phyloP scores from a whole-genome alignment of 768 basidiomycete species.

The Serendipita indica region DNA sequence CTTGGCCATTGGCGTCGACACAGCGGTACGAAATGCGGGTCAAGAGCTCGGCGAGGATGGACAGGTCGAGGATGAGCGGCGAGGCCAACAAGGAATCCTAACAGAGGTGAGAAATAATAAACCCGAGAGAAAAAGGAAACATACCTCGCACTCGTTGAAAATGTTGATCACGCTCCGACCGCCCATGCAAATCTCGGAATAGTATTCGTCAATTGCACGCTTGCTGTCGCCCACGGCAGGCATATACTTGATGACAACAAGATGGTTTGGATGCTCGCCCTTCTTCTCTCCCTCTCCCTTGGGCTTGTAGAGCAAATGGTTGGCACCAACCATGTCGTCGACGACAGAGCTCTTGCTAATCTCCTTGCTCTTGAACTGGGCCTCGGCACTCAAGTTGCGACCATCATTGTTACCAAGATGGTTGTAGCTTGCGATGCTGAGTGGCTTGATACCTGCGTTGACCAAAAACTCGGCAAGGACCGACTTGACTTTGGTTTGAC shows the following conservation, averaged over 20 bases:
- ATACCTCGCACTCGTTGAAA: slow-evolving; percentile 93
- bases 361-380: slow-evolving; percentile 96
- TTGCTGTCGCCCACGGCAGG: slow-evolving; percentile 95
- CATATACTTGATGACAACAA: slow-evolving; percentile 72
- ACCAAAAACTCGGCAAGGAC: slow-evolving; percentile 97
- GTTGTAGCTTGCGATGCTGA: slow-evolving; percentile 95
- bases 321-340: slow-evolving; percentile 94
- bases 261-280: slow-evolving; percentile 95
- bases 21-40: slow-evolving; percentile 81
- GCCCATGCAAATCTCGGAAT: slow-evolving; percentile 95
- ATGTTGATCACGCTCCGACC: slow-evolving; percentile 88
- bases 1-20: slow-evolving; percentile 26
- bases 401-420: slow-evolving; percentile 99
- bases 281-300: slow-evolving; percentile 40
- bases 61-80: slow-evolving; percentile 85
- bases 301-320: slow-evolving; percentile 79
- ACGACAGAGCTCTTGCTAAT: slow-evolving; percentile 95
- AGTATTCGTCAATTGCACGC: slow-evolving; percentile 98
- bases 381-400: slow-evolving; percentile 74
- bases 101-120: slow-evolving; percentile 12
- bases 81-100: slow-evolving; percentile 92
- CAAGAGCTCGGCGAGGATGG: slow-evolving; percentile 85
- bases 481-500: slow-evolving; percentile 94
- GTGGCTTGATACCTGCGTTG: slow-evolving; percentile 95
- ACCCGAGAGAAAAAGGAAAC: slow-evolving; percentile 15